These are phyloP conservation scores for Pestalotiopsis sp. DNA, from an alignment of 2,329 filamentous ascomycete species.

Conservation along the genomic window DNA sequence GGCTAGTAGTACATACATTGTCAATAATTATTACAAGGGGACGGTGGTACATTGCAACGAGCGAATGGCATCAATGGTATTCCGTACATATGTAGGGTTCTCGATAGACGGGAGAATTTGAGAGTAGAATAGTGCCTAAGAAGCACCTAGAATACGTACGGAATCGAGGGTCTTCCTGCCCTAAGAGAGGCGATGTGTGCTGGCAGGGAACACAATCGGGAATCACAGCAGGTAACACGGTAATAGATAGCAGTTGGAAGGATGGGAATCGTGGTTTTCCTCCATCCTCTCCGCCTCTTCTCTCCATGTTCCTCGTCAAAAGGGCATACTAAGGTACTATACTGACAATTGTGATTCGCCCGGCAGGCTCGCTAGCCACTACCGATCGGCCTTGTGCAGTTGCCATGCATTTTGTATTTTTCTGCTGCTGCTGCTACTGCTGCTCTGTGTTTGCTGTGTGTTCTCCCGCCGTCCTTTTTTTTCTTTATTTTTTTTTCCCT, in stretches of 20 bases:
- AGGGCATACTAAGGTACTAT: constrained; percentile 4
- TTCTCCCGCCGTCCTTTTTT: neutral
- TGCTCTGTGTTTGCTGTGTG: neutral
- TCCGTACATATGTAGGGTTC: neutral
- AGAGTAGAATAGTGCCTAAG: neutral
- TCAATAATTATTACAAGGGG: neutral
- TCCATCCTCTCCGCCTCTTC: neutral
- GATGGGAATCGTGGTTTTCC: neutral
- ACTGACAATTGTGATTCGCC: neutral
- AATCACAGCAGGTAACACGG: neutral
- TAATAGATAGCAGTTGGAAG: neutral
- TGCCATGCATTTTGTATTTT: neutral
- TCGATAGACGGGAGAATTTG: neutral
- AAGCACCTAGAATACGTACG: neutral
- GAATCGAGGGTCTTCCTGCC: neutral
- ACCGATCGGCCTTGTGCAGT: neutral
- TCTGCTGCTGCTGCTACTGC: neutral
- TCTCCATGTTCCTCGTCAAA: neutral
- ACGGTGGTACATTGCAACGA: neutral
- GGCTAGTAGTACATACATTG: neutral
- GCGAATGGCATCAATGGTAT: neutral
- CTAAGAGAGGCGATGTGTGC: neutral
- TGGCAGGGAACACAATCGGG: neutral
- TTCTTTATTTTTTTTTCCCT: neutral
- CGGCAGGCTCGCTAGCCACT: neutral